Percentiles rank a stretch among this genome's conserved stretches.
Conservation (phyloP, 225 moss, liverwort and hornwort genomes). For the Anthoceros angustus region DNA sequence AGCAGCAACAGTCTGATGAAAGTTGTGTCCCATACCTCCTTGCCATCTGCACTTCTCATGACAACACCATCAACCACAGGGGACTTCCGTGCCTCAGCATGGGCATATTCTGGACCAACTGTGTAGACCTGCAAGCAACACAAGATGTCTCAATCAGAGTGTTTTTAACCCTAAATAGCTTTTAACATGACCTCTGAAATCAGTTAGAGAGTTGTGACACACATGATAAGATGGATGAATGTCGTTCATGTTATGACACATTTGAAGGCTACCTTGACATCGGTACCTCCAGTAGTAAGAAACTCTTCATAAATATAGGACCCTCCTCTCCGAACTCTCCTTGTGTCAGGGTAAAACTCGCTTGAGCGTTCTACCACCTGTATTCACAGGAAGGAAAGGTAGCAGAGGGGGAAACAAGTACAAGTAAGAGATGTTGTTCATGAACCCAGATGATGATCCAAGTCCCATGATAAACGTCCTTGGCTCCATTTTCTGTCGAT, state of each 20-base stretch:
- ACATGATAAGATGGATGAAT: neutral
- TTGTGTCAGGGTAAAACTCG: conserved; percentile 9
- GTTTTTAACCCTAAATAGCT: neutral
- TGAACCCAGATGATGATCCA: neutral
- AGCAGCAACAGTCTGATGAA: too few relatives aligned
- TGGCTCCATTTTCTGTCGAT: neutral
- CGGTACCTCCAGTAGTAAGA: conserved; percentile 3
- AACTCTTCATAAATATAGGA: conserved; percentile 14
- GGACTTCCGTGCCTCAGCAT: conserved; percentile 98
- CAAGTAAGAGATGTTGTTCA: neutral
- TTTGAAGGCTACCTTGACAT: conserved; percentile 7
- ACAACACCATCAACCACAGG: conserved; percentile 99
- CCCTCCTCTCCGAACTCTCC: conserved; percentile 10
- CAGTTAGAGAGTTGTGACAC: neutral
- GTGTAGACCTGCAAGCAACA: conserved; percentile 64
- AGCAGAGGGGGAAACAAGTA: neutral
- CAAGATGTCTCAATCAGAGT: neutral
- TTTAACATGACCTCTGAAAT: neutral
- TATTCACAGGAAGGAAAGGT: conserved; percentile 7
- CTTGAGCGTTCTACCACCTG: conserved; percentile 8
- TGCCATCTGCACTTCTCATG: conserved; percentile 98
- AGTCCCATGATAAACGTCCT: neutral
- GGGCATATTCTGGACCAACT: conserved; percentile 95
- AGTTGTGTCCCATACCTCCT: conserved; percentile 54
- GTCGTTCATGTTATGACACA: neutral